These are phyloP conservation scores for Dactylis glomerata DNA, from an alignment of 176 grass and related monocot species.

Conservation along the genomic window DNA sequence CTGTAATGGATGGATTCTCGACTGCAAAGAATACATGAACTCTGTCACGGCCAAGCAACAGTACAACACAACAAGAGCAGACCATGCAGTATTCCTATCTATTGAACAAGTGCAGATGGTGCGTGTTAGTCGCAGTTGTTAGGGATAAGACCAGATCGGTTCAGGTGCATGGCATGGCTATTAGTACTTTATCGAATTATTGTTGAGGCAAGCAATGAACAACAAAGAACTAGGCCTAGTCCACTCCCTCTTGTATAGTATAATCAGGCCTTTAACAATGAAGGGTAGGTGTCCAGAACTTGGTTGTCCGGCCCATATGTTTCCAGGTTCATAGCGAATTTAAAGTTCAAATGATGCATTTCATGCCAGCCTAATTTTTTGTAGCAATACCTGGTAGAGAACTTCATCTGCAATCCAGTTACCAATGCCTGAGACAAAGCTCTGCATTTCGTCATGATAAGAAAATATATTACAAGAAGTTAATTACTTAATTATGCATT, in stretches of 20 bases:
- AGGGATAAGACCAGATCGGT: background rate
- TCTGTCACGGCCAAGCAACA: background rate
- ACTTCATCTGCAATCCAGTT: constrained; percentile 97
- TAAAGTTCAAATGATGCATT: constrained; percentile 8
- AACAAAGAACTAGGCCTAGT: background rate
- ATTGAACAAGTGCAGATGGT: background rate
- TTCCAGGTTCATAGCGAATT: background rate
- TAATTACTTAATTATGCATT: too few relatives aligned
- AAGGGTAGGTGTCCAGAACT: background rate
- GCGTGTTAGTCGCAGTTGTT: background rate
- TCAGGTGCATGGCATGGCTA: too few relatives aligned
- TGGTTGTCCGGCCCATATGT: background rate
- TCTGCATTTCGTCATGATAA: constrained; percentile 31
- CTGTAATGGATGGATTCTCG: constrained; percentile 81
- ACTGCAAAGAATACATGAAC: constrained; percentile 38
- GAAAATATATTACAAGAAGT: background rate
- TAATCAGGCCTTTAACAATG: background rate
- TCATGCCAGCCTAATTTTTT: background rate
- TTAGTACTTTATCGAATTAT: background rate
- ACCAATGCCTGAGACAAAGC: constrained; percentile 90
- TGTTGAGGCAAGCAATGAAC: background rate
- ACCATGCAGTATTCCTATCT: background rate
- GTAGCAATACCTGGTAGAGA: constrained; percentile 72
- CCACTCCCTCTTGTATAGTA: background rate
- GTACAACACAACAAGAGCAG: background rate